Conservation (phyloP, 192 early-diverging fungal genomes). For the Podila epigama region DNA sequence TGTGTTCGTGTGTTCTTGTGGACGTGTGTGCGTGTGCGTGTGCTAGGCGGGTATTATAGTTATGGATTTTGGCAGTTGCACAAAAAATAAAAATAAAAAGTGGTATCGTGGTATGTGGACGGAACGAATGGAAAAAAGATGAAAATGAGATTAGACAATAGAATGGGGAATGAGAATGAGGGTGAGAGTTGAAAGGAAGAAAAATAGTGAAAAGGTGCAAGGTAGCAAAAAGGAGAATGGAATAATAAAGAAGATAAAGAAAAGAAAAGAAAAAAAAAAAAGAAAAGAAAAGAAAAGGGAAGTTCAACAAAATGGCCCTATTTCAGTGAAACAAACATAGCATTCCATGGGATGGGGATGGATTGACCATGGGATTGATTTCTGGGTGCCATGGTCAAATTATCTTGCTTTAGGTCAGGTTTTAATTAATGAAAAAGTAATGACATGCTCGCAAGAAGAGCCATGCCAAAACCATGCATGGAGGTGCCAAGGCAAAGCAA, state of each 20-base stretch:
- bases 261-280: conserved; percentile 5
- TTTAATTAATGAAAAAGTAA: too few species aligned
- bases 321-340: background rate
- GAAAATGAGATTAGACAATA: background rate
- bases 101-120: too few species aligned
- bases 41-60: background rate
- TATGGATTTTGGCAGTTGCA: background rate
- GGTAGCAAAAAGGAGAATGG: background rate
- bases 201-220: background rate
- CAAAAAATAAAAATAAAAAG: background rate
- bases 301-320: too few species aligned
- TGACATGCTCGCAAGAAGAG: too few species aligned
- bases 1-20: background rate
- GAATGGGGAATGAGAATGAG: background rate
- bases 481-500: too few species aligned
- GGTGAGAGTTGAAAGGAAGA: background rate
- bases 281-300: background rate
- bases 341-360: too few species aligned
- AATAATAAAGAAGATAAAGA: background rate
- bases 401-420: too few species aligned
- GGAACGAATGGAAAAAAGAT: background rate
- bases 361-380: too few species aligned
- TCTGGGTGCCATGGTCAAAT: too few species aligned
- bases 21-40: background rate
- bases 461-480: too few species aligned